Conservation (phyloP, 1,284 basidiomycete genomes). For the Wolfiporia cocos region DNA sequence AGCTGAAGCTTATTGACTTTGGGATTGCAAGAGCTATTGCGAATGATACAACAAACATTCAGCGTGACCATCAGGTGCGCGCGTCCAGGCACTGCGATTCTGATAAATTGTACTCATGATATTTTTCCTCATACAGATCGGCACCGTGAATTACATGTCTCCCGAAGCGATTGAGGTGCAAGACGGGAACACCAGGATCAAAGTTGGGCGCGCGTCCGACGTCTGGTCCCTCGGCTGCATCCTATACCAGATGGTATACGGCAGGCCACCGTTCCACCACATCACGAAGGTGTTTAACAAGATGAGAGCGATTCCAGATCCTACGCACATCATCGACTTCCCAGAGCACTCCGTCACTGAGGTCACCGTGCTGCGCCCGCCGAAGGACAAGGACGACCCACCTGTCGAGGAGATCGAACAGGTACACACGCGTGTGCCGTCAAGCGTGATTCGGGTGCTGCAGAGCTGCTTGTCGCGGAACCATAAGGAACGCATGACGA, state of each 20-base stretch:
- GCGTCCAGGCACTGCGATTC: too few species aligned
- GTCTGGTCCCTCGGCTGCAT: conserved; percentile 99
- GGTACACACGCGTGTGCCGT: conserved; percentile 56
- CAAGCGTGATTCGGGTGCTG: conserved; percentile 68
- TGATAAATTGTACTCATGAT: too few species aligned
- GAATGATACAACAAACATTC: conserved; percentile 95
- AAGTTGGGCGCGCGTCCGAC: conserved; percentile 85
- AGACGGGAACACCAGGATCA: conserved; percentile 71
- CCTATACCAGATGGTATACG: conserved; percentile 97
- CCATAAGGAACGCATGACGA: conserved; percentile 76
- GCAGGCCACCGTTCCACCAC: conserved; percentile 87
- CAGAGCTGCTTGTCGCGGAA: conserved; percentile 68
- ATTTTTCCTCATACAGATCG: conserved; percentile 67
- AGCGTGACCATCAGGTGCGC: conserved; percentile 83
- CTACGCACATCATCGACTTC: conserved; percentile 67
- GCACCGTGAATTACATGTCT: conserved; percentile 95
- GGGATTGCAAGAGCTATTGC: conserved; percentile 97
- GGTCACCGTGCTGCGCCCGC: conserved; percentile 29
- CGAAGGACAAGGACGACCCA: conserved; percentile 11
- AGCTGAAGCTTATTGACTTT: conserved; percentile 93
- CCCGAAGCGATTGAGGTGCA: conserved; percentile 87
- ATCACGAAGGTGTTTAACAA: conserved; percentile 73
- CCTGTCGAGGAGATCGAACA: conserved; percentile 58
- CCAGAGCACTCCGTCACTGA: conserved; percentile 59
- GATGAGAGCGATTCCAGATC: conserved; percentile 84